Percentiles rank a stretch among this genome's conserved stretches.
Conservation (phyloP, 1,139 yeast genomes). For the Diutina siamensis region DNA sequence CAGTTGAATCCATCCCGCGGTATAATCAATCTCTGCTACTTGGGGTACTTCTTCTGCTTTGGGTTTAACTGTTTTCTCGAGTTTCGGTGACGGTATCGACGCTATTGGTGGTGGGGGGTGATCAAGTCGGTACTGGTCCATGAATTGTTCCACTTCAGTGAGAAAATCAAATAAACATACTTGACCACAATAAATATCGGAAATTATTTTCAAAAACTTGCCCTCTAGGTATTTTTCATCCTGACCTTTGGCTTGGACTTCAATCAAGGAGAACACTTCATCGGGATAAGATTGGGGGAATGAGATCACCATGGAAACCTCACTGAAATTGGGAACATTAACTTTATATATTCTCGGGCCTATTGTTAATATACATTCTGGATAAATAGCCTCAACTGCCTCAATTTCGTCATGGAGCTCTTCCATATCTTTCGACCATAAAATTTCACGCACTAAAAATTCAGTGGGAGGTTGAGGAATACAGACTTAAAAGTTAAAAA, state of each 20-base stretch:
- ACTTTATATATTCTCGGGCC: constrained; percentile 37
- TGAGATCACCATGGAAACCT: constrained; percentile 46
- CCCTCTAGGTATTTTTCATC: constrained; percentile 34
- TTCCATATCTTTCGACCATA: no score
- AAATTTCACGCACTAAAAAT: no score
- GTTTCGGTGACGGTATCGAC: not conserved
- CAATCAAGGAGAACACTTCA: constrained; percentile 43
- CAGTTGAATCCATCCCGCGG: constrained; percentile 64
- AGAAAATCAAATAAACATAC: constrained; percentile 76
- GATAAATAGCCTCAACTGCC: constrained; percentile 86
- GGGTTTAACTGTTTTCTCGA: not conserved
- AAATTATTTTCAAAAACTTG: constrained; percentile 37
- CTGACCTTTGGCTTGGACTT: constrained; percentile 28
- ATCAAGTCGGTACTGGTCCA: constrained; percentile 24
- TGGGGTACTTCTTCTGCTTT: not conserved
- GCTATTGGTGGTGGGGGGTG: not conserved
- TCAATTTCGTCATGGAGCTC: constrained; percentile 68
- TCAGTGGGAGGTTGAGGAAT: no score
- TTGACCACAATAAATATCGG: constrained; percentile 41
- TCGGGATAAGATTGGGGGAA: constrained; percentile 67
- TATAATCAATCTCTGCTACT: constrained; percentile 23
- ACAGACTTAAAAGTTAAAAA: no score
- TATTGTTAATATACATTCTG: constrained; percentile 31
- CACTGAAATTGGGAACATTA: constrained; percentile 52
- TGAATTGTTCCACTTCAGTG: constrained; percentile 47